These are phyloP conservation scores for Baorangia bicolor DNA, from an alignment of 768 basidiomycete species.

Conservation along the genomic window DNA sequence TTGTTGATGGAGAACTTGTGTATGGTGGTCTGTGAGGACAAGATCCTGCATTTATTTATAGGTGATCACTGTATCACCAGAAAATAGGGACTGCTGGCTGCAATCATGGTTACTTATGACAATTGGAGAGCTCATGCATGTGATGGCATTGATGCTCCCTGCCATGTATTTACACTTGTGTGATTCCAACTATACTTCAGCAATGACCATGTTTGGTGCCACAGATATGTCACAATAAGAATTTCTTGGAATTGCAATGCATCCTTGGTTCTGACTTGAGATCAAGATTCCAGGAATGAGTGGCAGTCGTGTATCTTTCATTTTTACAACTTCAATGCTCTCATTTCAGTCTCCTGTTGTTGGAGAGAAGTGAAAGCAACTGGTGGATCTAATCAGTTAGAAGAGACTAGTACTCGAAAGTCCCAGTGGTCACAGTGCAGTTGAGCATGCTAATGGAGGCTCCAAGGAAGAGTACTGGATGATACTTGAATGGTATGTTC, in stretches of 20 bases:
- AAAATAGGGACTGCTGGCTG: not conserved
- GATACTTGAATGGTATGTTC: constrained; percentile 69
- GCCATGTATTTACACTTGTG: not conserved
- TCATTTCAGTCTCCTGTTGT: constrained; percentile 11
- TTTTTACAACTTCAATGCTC: constrained; percentile 21
- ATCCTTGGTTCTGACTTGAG: not conserved
- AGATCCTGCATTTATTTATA: not conserved
- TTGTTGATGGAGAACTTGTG: constrained; percentile 66
- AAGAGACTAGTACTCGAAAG: constrained; percentile 30
- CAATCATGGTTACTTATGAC: not conserved
- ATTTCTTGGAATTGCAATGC: constrained; percentile 1
- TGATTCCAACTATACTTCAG: not conserved
- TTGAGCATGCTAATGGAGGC: constrained; percentile 12
- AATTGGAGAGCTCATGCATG: not conserved
- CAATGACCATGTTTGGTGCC: constrained; percentile 15
- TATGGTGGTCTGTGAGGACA: constrained; percentile 39
- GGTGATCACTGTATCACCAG: not conserved
- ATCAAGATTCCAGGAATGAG: not conserved
- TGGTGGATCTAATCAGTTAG: constrained; percentile 22
- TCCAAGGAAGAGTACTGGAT: constrained; percentile 58
- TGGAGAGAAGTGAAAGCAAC: constrained; percentile 33
- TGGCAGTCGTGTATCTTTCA: not conserved
- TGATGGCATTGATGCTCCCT: no score
- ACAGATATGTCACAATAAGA: constrained; percentile 21
- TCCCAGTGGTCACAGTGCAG: constrained; percentile 3